Evolutionary conservation across 192 early-diverging fungal genomes (phyloP), one percentile per base, ranked within the genome.

Genomic region (Coemansia sp.): DNA sequence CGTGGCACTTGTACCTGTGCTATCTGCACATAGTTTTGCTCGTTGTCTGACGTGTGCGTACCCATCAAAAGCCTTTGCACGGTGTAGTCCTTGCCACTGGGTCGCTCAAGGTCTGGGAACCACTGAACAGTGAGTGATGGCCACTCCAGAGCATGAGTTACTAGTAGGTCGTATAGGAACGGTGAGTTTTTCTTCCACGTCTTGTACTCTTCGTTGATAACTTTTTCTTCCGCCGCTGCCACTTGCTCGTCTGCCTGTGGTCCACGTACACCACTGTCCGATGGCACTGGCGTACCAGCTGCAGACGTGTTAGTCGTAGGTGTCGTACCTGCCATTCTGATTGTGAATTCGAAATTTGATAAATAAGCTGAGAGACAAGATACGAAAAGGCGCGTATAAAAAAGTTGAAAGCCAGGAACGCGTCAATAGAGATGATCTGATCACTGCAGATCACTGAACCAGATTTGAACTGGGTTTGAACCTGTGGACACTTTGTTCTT

Each of bases 151-250:
- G 97, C 96, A 72, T 99, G 97, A 14, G 97, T 96, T 23, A 99
- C 89, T 13, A 99, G 91, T 39, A 95, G 88, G 84, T 99, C 97
- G 78, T 99, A 99, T 23, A 99, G 89, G 72, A 99, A 99, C 38
- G 97, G 97, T 14, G 92, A 93, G 85, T 99, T 99, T 87, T 99
- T 99, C 77, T 99, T 99, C 97, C 97, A 99, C 63, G 94, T 94
- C 84, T 98, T 98, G 85, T 98, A 96, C 73, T 98, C 96, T 82
- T 96, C 95, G 73, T 96, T 96, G 62, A 96, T 93, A 30, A 94
- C 78, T 72, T 94, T 96, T 67, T 91, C 84, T 21, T 76, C 76
- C 1, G 76, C 78, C 28, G 73, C 81, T 47, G 63, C 66, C 49
- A 80, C 78, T 46, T 72, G 78, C 66, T 82, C 78, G 46, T 82